These are phyloP conservation scores for Rhizopogon vesiculosus DNA, from an alignment of 768 basidiomycete genomes.

Conservation along the genomic window DNA sequence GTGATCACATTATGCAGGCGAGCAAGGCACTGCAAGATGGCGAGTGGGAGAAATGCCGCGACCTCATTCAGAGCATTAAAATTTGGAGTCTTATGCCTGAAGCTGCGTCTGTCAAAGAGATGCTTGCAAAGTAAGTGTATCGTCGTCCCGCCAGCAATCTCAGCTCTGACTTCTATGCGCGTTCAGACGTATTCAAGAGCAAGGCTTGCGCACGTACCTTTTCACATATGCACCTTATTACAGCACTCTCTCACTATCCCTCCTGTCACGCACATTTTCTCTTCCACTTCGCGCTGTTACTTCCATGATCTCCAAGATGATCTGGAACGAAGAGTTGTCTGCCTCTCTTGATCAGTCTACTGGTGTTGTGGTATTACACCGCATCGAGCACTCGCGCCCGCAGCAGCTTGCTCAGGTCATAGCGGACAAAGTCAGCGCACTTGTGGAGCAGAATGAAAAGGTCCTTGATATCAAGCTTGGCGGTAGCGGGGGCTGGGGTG, in stretches of 20 bases:
- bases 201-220: constrained; percentile 93
- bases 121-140: constrained; percentile 77
- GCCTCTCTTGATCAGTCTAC: constrained; percentile 92
- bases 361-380: constrained; percentile 89
- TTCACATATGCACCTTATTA: constrained; percentile 91
- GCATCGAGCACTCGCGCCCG: constrained; percentile 79
- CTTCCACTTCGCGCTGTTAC: constrained; percentile 78
- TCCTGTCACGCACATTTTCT: constrained; percentile 85
- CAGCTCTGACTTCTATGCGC: neutral
- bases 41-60: constrained; percentile 94
- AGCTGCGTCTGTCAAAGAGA: constrained; percentile 81
- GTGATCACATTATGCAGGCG: constrained; percentile 99
- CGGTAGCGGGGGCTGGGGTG: constrained; percentile 55
- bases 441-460: constrained; percentile 95
- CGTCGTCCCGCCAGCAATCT: neutral
- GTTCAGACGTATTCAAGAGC: constrained; percentile 97
- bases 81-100: constrained; percentile 98
- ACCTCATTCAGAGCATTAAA: constrained; percentile 93
- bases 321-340: constrained; percentile 93
- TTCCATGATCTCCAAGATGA: constrained; percentile 68
- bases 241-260: constrained; percentile 80
- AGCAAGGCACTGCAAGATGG: constrained; percentile 94
- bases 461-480: constrained; percentile 81
- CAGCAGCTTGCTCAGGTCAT: constrained; percentile 89
- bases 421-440: constrained; percentile 77